A percentile compares a stretch with the other conserved stretches of the same genome.
Conservation (phyloP, 2,329 filamentous ascomycete genomes). For the Fusarium tricinctum region DNA sequence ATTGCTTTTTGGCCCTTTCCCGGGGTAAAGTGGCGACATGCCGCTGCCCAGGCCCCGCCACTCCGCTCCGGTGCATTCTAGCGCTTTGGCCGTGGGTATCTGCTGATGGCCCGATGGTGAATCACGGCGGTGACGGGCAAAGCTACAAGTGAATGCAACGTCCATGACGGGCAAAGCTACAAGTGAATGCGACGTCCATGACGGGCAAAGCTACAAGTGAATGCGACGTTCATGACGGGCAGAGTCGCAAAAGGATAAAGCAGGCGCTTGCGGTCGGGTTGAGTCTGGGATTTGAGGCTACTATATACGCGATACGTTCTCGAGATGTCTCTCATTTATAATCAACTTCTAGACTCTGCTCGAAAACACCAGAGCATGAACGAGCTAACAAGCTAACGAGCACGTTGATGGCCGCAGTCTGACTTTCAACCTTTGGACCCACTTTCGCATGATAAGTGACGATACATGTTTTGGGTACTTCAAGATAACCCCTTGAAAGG, state of each 20-base stretch:
- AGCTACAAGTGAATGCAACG: slow-evolving; percentile 26
- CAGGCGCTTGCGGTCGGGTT: not conserved
- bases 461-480: slow-evolving; percentile 40
- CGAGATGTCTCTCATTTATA: not conserved
- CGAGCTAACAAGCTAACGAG: slow-evolving; percentile 3
- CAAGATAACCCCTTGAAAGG: not conserved
- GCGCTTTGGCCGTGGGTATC: slow-evolving; percentile 30
- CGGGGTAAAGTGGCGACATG: slow-evolving; percentile 47
- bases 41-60: slow-evolving; percentile 29
- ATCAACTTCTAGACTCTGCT: slow-evolving; percentile 29
- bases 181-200: slow-evolving; percentile 32
- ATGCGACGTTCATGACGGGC: slow-evolving; percentile 25
- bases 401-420: slow-evolving; percentile 23
- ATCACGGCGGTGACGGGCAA: slow-evolving; percentile 37
- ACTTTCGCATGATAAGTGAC: slow-evolving; percentile 27
- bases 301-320: not conserved
- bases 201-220: slow-evolving; percentile 25
- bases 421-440: slow-evolving; percentile 31
- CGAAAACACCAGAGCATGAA: slow-evolving; percentile 26
- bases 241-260: not conserved
- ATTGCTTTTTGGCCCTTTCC: slow-evolving; percentile 32
- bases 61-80: slow-evolving; percentile 35
- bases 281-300: not conserved
- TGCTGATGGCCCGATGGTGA: slow-evolving; percentile 34
- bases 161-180: too few species aligned